These are phyloP conservation scores for Salicornia ramosissima DNA, from an alignment of 148 eudicot species.

Conservation along the genomic window DNA sequence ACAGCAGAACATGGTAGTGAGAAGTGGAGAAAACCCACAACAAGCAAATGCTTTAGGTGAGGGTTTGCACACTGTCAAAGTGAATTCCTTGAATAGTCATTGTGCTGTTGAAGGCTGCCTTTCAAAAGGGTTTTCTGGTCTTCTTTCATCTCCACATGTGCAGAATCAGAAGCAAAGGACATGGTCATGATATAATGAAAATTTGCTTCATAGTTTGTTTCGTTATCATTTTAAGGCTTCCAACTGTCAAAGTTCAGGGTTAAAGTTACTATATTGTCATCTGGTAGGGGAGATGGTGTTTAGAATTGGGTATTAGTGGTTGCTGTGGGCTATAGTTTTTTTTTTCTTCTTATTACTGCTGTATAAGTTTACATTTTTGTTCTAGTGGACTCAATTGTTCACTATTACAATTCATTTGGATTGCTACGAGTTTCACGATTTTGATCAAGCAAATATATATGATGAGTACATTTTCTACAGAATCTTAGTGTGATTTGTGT, in stretches of 20 bases:
- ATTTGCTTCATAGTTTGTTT: neutral
- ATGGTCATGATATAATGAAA: slow-evolving; percentile 8
- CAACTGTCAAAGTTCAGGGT: neutral
- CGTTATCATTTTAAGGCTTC: neutral
- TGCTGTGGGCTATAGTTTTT: too few species aligned
- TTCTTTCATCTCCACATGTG: slow-evolving; percentile 37
- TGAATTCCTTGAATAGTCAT: slow-evolving; percentile 31
- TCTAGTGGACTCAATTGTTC: too few species aligned
- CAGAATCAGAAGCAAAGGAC: slow-evolving; percentile 14
- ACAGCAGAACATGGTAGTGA: slow-evolving; percentile 4
- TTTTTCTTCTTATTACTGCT: too few species aligned
- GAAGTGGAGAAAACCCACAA: slow-evolving; percentile 13
- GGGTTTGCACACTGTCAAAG: slow-evolving; percentile 24
- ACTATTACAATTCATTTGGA: too few species aligned
- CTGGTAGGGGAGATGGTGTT: neutral
- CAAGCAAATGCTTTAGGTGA: slow-evolving; percentile 22
- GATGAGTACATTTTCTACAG: too few species aligned
- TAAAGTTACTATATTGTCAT: neutral
- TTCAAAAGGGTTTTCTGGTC: slow-evolving; percentile 67
- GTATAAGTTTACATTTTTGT: too few species aligned
- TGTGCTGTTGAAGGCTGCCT: slow-evolving; percentile 67
- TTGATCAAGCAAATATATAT: too few species aligned
- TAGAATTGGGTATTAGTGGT: neutral
- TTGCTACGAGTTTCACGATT: too few species aligned
- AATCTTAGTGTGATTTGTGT: too few species aligned